Evolutionary conservation across 805 yeast genomes (phyloP).

Genomic region (Lachancea waltii): DNA sequence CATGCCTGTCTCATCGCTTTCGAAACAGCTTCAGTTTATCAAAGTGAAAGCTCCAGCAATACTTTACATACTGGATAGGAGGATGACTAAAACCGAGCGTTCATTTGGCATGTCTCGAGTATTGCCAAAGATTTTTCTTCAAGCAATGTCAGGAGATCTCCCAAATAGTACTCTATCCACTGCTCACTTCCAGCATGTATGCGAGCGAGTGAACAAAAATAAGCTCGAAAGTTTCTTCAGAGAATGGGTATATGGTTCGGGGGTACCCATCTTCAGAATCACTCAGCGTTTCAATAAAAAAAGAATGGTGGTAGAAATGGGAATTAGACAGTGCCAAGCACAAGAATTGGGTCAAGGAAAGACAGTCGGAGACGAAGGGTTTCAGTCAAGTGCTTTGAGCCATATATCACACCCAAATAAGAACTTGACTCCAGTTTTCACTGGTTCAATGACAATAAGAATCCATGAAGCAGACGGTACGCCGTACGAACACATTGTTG

Average conservation of each 20-base stretch:
- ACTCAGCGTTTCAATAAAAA: slow-evolving; percentile 92
- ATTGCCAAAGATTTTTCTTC: slow-evolving; percentile 82
- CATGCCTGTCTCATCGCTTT: slow-evolving; percentile 25
- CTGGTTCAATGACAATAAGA: slow-evolving; percentile 94
- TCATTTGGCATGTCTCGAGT: slow-evolving; percentile 90
- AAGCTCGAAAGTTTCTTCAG: slow-evolving; percentile 76
- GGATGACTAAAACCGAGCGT: slow-evolving; percentile 95
- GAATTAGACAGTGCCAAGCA: slow-evolving; percentile 81
- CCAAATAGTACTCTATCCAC: slow-evolving; percentile 72
- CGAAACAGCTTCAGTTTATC: slow-evolving; percentile 57
- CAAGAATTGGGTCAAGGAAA: slow-evolving; percentile 41
- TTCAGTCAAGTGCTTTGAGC: slow-evolving; percentile 25
- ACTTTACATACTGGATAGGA: slow-evolving; percentile 71
- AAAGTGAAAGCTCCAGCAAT: slow-evolving; percentile 81
- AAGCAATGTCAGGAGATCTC: slow-evolving; percentile 93
- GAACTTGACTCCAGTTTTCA: slow-evolving; percentile 41
- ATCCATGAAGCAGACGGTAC: slow-evolving; percentile 98
- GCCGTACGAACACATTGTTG: slow-evolving; percentile 96
- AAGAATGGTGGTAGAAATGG: slow-evolving; percentile 90
- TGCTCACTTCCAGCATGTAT: slow-evolving; percentile 81
- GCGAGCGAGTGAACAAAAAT: slow-evolving; percentile 89
- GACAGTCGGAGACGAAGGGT: slow-evolving; percentile 24
- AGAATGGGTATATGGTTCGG: slow-evolving; percentile 89
- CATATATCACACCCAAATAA: slow-evolving; percentile 19
- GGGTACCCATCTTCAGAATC: slow-evolving; percentile 81